Evolutionary conservation across 2,329 filamentous ascomycete species (phyloP), one percentile per base, ranked within the genome.

Genomic region (Didymella sp.): DNA sequence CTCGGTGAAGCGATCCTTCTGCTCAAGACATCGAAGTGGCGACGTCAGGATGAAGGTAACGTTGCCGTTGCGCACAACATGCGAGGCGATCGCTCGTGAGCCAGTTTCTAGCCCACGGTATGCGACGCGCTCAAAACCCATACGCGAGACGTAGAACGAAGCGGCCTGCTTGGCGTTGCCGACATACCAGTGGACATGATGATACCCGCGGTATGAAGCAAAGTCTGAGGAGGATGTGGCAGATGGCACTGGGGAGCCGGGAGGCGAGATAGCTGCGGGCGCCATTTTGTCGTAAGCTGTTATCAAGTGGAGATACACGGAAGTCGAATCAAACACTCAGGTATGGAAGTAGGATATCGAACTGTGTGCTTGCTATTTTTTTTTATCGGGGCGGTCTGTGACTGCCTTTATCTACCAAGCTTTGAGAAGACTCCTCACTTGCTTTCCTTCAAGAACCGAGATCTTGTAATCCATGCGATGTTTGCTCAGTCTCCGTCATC

Each of bases 131-230:
- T 85, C 82, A 81, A 97, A 96, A 53, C 92, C 93, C 81, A 97
- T 92, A 64, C 92, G 89, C 11, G 86, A 88, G 66, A 89, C 88
- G 79, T 96, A 97, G 80, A 91, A 97, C 13, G 89, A 85, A 35
- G 93, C 93, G 2, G 92, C 91, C 81, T 97, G 93, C 80, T 97
- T 97, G 68, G 94, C 93, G 74, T 98, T 98, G 73, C 93, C 92
- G 27, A 97, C 94, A 81, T 92, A 96, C 93, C 93, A 97, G 66
- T 92, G 93, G 54, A 96, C 86, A 77, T 96, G 91, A 78, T 96
- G 91, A 76, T 96, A 97, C 72, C 91, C 92, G 59, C 86, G 85
- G 80, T 96, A 93, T 73, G 77, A 60, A 68, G 79, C 67, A 67
- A 82, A 46, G 71, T 74, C 70, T 30, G 64, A 64, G 15, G 68